A percentile compares a stretch with the other conserved stretches of the same genome.
These are phyloP conservation scores for Quillaja saponaria DNA, from an alignment of 306 rosid genomes.

Conservation along the genomic window DNA sequence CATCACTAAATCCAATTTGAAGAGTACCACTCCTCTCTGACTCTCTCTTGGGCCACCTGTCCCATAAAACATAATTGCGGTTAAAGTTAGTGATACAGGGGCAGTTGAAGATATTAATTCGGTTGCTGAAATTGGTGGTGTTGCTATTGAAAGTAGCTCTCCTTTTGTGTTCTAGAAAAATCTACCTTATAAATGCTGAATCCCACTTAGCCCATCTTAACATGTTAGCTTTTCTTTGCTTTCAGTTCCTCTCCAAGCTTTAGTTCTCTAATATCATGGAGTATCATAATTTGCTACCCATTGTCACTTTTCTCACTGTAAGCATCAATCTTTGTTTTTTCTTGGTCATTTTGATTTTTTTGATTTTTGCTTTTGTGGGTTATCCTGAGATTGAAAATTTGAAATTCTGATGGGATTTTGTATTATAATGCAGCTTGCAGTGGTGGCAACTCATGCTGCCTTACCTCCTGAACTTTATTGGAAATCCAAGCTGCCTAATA, in stretches of 20 bases:
- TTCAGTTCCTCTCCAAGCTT: slow-evolving; percentile 19
- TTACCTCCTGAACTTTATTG: slow-evolving; percentile 65
- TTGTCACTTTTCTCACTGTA: slow-evolving; percentile 51
- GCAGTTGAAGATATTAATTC: slow-evolving; percentile 53
- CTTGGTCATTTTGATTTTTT: not conserved
- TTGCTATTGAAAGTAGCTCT: slow-evolving; percentile 1
- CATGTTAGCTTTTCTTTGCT: slow-evolving; percentile 18
- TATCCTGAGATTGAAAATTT: not conserved
- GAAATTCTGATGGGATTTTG: not conserved
- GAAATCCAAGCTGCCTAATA: slow-evolving; percentile 60
- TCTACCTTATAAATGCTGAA: slow-evolving; percentile 37
- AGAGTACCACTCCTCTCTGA: not conserved
- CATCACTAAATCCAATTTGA: no score
- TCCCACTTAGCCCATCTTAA: slow-evolving; percentile 1
- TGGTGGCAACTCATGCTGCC: slow-evolving; percentile 59
- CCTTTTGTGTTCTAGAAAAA: not conserved
- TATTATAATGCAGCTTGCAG: slow-evolving; percentile 36
- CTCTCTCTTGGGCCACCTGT: slow-evolving; percentile 32
- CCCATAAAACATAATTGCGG: slow-evolving; percentile 29
- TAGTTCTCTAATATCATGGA: slow-evolving; percentile 36
- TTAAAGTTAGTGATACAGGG: slow-evolving; percentile 33
- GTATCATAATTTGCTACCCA: slow-evolving; percentile 31
- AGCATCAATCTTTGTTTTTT: slow-evolving; percentile 27
- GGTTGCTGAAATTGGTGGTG: slow-evolving; percentile 29
- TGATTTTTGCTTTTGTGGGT: not conserved